These are phyloP conservation scores for Polychaeton citri DNA, from an alignment of 2,329 filamentous ascomycete species.

Conservation along the genomic window DNA sequence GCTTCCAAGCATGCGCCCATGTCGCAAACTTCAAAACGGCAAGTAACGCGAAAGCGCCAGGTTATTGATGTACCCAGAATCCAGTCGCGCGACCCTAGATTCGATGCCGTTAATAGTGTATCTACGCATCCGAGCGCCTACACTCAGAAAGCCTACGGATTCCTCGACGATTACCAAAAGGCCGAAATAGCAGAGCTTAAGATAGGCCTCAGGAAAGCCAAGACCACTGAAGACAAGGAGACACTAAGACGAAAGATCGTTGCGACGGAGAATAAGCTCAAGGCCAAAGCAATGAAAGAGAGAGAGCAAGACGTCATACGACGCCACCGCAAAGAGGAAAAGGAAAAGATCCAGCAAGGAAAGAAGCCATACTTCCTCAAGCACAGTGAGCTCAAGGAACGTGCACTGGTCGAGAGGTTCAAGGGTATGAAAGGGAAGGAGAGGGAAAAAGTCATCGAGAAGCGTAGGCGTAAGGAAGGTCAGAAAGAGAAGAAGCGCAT, in stretches of 20 bases:
- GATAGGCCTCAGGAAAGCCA: conserved; percentile 51
- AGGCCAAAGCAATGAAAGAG: conserved; percentile 56
- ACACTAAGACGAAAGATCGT: conserved; percentile 58
- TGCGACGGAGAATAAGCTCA: conserved; percentile 66
- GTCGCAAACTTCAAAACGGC: conserved; percentile 67
- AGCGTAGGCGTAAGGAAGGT: conserved; percentile 78
- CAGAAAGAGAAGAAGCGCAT: conserved; percentile 63
- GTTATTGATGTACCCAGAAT: conserved; percentile 51
- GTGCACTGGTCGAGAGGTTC: conserved; percentile 65
- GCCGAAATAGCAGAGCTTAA: conserved; percentile 69
- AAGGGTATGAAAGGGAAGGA: conserved; percentile 73
- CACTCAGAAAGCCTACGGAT: conserved; percentile 64
- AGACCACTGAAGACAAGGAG: conserved; percentile 52
- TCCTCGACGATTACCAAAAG: conserved; percentile 74
- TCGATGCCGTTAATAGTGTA: conserved; percentile 52
- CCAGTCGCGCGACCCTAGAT: conserved; percentile 67
- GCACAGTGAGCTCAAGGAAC: conserved; percentile 77
- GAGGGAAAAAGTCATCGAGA: conserved; percentile 71
- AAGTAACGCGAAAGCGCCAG: conserved; percentile 68
- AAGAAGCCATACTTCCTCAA: conserved; percentile 93
- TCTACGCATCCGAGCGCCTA: conserved; percentile 28
- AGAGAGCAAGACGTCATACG: conserved; percentile 55
- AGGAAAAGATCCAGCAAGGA: conserved; percentile 70
- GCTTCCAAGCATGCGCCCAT: conserved; percentile 80
- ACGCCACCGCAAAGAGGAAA: conserved; percentile 70